Evolutionary conservation across 768 basidiomycete species (phyloP), one percentile per base, ranked within the genome.

Genomic region (Lentinula detonsa): DNA sequence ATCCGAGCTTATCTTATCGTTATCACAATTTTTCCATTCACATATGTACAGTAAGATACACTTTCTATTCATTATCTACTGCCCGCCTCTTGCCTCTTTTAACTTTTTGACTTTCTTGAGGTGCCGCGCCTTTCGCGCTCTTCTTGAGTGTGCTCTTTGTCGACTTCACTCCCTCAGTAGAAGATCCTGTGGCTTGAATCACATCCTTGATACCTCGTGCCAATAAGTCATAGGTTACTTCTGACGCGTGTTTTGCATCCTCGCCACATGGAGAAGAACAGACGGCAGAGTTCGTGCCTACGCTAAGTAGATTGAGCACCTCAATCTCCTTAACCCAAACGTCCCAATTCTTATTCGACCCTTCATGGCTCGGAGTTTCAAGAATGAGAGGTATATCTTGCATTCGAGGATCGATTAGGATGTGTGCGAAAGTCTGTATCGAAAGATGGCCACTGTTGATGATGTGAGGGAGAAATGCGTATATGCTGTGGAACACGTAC

Each of bases 261-360:
- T 28, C 4, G 28, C 3, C 28, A 4, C 28, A 4, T 28, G 28
- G 28, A 28, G 28, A 28, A 28, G 62, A 34, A n/a, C 7, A 2
- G 21, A 31, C 18, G 11, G 8, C 51, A 33, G 45, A 52, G 9
- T 13, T 52, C 57, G 59, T 18, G 55, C n/a, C 28, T 61, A 77
- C 73, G 11, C 21, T 48, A 15, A 86, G 62, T 21, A 66, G 64
- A 55, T 87, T 81, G 16, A 92, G 74, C 11, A 87, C 76, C 10
- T 78, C 75, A 40, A 93, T 87, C 69, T 95, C 93, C 57, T 76
- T 76, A n/a, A 77, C 78, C 90, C 91, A 93, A 1, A 89, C 81
- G 11, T 81, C 83, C 21, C 54, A 60, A 39, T 52, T 52, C 37
- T 52, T 40, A 6, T 16, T 64, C 23, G 80, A 81, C 16, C 78